Conservation (phyloP, 495 filamentous ascomycete genomes). For the Aspergillus campestris region DNA sequence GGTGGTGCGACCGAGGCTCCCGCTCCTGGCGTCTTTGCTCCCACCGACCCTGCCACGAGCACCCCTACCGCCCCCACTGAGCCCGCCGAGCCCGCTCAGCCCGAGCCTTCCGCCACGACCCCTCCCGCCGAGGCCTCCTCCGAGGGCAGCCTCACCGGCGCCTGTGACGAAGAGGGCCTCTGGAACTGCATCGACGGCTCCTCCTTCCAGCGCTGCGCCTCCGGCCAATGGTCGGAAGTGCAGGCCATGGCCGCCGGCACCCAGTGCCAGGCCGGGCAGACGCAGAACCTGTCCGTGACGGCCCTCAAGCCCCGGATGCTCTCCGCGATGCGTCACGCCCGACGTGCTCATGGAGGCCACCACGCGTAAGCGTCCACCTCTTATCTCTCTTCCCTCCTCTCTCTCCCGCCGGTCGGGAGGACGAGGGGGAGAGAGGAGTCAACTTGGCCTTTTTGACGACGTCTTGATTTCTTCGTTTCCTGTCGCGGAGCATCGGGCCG, state of each 20-base stretch:
- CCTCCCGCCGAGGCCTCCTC: slow-evolving; percentile 7
- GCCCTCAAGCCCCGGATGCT: slow-evolving; percentile 20
- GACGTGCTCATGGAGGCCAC: slow-evolving; percentile 15
- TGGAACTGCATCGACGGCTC: slow-evolving; percentile 61
- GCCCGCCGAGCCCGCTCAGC: slow-evolving; percentile 3
- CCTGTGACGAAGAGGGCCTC: slow-evolving; percentile 31
- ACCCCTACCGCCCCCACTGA: slow-evolving; percentile 8
- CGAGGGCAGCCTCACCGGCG: slow-evolving; percentile 12
- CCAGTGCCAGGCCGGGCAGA: slow-evolving; percentile 46
- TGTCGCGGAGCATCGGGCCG: background rate
- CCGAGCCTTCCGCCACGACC: slow-evolving; percentile 4
- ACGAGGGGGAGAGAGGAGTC: too few species aligned
- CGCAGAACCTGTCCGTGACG: slow-evolving; percentile 31
- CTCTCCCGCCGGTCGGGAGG: background rate
- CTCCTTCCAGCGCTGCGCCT: slow-evolving; percentile 54
- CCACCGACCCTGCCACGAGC: slow-evolving; percentile 9
- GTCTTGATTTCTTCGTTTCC: slow-evolving; percentile 8
- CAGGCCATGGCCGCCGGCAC: slow-evolving; percentile 52
- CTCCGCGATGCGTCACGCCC: slow-evolving; percentile 26
- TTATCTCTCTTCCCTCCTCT: background rate
- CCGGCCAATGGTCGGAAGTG: slow-evolving; percentile 47
- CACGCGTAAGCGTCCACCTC: slow-evolving; percentile 18
- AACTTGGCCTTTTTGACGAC: too few species aligned
- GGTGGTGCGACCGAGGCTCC: slow-evolving; percentile 14
- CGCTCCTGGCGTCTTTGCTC: slow-evolving; percentile 8